Conservation (phyloP, 306 rosid genomes). For the Quercus dentata region DNA sequence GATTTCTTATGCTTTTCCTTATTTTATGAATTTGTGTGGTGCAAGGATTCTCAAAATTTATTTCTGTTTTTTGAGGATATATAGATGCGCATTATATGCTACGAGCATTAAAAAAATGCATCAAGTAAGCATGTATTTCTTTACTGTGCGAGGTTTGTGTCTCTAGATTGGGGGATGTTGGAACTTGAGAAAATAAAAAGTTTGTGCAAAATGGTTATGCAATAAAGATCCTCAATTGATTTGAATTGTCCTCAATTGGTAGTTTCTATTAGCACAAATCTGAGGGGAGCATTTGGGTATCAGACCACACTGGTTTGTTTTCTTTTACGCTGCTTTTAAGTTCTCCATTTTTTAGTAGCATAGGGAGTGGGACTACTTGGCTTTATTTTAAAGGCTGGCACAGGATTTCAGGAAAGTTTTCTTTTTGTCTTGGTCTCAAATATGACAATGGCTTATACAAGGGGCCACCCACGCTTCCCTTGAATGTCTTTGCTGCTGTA, state of each 20-base stretch:
- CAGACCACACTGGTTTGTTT: neutral
- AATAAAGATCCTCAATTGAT: neutral
- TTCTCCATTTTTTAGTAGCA: neutral
- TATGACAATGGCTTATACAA: neutral
- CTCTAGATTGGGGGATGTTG: no score
- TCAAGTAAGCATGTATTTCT: no score
- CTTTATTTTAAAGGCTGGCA: neutral
- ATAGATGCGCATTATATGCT: no score
- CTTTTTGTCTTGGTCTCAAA: neutral
- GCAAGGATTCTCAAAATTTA: no score
- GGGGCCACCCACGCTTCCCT: neutral
- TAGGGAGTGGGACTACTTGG: neutral
- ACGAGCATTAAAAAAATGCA: no score
- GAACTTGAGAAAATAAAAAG: no score
- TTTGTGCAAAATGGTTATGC: neutral
- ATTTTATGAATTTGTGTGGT: no score
- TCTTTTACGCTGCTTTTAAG: neutral
- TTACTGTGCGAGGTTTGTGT: no score
- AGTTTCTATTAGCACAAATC: neutral
- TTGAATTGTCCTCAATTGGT: neutral
- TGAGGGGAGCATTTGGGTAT: neutral
- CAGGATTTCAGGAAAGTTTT: neutral
- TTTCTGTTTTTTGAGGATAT: no score
- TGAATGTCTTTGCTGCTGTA: neutral
- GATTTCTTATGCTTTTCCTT: no score